A percentile compares a stretch with the other conserved stretches of the same genome.
Evolutionary conservation across 208 protist genomes (phyloP).

Genomic region (Trichomonas gallinae): DNA sequence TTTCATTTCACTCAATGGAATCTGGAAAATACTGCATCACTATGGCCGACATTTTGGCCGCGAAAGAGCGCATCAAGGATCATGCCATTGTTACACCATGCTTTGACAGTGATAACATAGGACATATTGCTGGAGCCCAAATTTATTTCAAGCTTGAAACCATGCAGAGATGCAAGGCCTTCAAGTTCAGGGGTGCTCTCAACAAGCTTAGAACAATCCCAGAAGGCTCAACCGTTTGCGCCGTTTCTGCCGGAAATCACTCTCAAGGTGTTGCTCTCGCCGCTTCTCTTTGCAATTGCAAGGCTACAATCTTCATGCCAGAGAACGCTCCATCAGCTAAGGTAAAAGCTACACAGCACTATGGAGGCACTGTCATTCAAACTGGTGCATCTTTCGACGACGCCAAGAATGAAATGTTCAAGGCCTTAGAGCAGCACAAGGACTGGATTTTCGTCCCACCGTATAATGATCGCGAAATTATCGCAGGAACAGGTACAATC

Average conservation of each 20-base stretch:
- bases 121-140: background rate
- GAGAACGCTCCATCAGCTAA: slow-evolving; percentile 56
- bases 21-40: background rate
- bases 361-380: slow-evolving; percentile 30
- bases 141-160: slow-evolving; percentile 51
- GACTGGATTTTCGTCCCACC: slow-evolving; percentile 61
- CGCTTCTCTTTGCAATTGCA: slow-evolving; percentile 42
- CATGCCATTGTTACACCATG: background rate
- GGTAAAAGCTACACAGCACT: slow-evolving; percentile 40
- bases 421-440: slow-evolving; percentile 43
- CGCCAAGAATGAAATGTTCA: slow-evolving; percentile 24
- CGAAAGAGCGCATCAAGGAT: background rate
- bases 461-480: slow-evolving; percentile 65
- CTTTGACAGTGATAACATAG: background rate
- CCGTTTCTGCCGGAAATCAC: slow-evolving; percentile 68
- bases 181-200: slow-evolving; percentile 56
- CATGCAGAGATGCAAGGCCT: slow-evolving; percentile 49
- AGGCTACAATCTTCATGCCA: slow-evolving; percentile 65
- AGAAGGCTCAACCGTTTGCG: slow-evolving; percentile 51
- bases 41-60: background rate
- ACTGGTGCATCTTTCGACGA: slow-evolving; percentile 42
- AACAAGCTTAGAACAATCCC: slow-evolving; percentile 53
- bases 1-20: background rate
- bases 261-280: slow-evolving; percentile 66
- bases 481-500: slow-evolving; percentile 59